These are phyloP conservation scores for Xylariaceae sp. DNA, from an alignment of 2,329 filamentous ascomycete species.

Conservation along the genomic window DNA sequence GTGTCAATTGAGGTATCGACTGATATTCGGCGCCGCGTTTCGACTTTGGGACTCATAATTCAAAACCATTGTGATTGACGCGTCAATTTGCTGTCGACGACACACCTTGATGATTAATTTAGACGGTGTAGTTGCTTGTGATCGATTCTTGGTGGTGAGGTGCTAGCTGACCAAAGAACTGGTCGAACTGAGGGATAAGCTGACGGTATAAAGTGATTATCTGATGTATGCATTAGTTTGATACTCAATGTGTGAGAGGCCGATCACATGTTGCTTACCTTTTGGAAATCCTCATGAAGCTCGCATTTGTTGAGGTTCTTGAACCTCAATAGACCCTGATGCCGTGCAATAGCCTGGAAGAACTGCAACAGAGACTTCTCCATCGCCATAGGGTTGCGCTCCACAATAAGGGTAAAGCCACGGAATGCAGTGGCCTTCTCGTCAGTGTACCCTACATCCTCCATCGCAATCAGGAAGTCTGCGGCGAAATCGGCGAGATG, in stretches of 20 bases:
- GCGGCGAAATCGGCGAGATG: slow-evolving; percentile 75
- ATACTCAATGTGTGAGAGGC: background rate
- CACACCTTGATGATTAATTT: slow-evolving; percentile 5
- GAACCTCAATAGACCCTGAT: slow-evolving; percentile 55
- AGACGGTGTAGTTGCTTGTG: slow-evolving; percentile 44
- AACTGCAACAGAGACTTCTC: slow-evolving; percentile 78
- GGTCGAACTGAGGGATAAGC: slow-evolving; percentile 54
- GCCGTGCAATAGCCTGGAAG: slow-evolving; percentile 77
- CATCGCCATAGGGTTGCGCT: slow-evolving; percentile 85
- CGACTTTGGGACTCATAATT: background rate
- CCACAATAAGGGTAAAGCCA: slow-evolving; percentile 80
- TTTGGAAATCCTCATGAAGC: slow-evolving; percentile 67
- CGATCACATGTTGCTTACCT: slow-evolving; percentile 48
- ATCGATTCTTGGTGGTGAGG: slow-evolving; percentile 47
- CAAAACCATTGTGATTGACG: background rate
- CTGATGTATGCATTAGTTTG: slow-evolving; percentile 31
- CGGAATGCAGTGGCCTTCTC: slow-evolving; percentile 93
- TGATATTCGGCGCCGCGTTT: background rate
- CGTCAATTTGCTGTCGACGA: background rate
- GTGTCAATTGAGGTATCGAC: background rate
- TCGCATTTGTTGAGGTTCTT: slow-evolving; percentile 58
- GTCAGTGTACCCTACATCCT: slow-evolving; percentile 78
- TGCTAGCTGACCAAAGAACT: slow-evolving; percentile 49
- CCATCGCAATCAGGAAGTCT: slow-evolving; percentile 76
- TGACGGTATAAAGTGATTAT: slow-evolving; percentile 51